These are phyloP conservation scores for Fusarium sp. DNA, from an alignment of 2,329 filamentous ascomycete species.

Conservation along the genomic window DNA sequence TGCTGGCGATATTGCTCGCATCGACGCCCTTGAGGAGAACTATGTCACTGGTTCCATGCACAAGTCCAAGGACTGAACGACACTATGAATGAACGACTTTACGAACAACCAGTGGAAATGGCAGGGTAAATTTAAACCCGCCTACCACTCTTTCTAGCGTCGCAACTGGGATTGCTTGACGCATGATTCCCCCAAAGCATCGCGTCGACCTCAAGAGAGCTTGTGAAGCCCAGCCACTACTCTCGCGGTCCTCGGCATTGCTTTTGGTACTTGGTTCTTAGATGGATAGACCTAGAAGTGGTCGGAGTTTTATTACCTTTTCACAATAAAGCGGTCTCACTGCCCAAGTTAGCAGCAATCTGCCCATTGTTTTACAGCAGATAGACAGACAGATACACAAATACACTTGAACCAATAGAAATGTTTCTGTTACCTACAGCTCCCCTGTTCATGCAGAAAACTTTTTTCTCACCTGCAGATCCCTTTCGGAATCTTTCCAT, in stretches of 20 bases:
- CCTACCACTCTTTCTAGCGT: conserved; percentile 6
- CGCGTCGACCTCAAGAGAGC: conserved; percentile 21
- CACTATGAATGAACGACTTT: conserved; percentile 8
- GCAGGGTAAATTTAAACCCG: neutral
- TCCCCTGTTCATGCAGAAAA: neutral
- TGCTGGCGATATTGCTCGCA: conserved; percentile 63
- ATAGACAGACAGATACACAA: conserved; percentile 1
- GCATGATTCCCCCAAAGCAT: conserved; percentile 6
- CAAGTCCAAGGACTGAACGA: conserved; percentile 50
- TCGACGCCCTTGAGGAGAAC: conserved; percentile 73
- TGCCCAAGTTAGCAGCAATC: neutral
- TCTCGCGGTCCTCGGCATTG: conserved; percentile 5
- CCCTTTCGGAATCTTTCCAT: neutral
- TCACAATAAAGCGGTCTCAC: neutral
- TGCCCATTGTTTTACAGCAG: neutral
- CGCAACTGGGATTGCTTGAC: conserved; percentile 24
- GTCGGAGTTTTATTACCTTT: conserved; percentile 11
- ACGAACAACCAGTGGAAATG: conserved; percentile 8
- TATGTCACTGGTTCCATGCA: conserved; percentile 68
- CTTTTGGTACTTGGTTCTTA: conserved; percentile 3
- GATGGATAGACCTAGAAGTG: conserved; percentile 5
- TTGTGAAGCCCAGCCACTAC: conserved; percentile 11
- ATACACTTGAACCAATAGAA: neutral
- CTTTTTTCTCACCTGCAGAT: conserved; percentile 1
- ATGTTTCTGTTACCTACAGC: neutral